Percentiles rank a stretch among this genome's conserved stretches.
Conservation (phyloP, 2,329 filamentous ascomycete species). For the Phyllosticta citribraziliensis region DNA sequence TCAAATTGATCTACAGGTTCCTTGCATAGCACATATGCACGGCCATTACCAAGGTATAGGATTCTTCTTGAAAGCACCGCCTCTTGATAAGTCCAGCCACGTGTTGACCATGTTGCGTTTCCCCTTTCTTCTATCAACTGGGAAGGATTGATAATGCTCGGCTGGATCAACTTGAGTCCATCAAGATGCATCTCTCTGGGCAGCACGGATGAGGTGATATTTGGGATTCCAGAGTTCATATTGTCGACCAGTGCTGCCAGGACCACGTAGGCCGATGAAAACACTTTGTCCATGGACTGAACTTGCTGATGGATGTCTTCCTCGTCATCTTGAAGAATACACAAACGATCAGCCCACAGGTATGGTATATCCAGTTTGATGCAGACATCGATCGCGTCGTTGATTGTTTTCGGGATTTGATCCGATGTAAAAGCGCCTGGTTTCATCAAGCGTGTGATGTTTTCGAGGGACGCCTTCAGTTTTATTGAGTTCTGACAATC, state of each 20-base stretch:
- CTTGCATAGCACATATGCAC: background rate
- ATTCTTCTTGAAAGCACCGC: background rate
- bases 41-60: background rate
- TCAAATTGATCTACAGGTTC: no score
- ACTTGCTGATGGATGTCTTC: background rate
- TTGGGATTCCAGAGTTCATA: background rate
- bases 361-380: background rate
- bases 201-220: background rate
- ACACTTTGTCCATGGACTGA: background rate
- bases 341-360: slow-evolving; percentile 1
- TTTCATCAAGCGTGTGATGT: background rate
- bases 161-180: no score
- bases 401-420: background rate
- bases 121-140: no score
- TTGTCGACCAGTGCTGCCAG: background rate
- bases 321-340: background rate
- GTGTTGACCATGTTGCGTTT: background rate
- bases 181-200: no score
- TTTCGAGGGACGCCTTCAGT: background rate
- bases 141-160: no score
- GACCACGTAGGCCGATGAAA: background rate
- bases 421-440: no score
- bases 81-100: slow-evolving; percentile 7
- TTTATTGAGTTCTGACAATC: background rate
- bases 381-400: background rate